A percentile compares a stretch with the other conserved stretches of the same genome.
Conservation (phyloP, 2,329 filamentous ascomycete genomes). For the Diplodia seriata region DNA sequence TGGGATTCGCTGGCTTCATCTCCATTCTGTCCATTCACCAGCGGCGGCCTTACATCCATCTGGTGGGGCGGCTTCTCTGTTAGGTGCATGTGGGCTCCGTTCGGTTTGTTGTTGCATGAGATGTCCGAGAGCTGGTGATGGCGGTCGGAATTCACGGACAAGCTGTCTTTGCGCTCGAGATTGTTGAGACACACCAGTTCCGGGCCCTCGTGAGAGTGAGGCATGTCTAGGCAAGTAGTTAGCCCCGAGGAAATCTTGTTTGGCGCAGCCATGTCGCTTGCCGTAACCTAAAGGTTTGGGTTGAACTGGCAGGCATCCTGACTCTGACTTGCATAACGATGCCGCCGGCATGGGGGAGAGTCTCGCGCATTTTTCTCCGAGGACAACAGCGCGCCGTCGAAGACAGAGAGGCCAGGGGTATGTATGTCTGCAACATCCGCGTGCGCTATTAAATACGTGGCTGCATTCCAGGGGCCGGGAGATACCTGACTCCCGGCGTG, state of each 20-base stretch:
- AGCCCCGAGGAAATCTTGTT: not conserved
- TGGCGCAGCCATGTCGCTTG: not conserved
- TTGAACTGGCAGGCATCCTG: not conserved
- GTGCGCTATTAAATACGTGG: slow-evolving; percentile 14
- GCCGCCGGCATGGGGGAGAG: not conserved
- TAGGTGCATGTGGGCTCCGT: too few species aligned
- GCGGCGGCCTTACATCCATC: not conserved
- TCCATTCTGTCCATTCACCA: not conserved
- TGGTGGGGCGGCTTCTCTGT: not conserved
- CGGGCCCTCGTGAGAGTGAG: not conserved
- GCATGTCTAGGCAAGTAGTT: not conserved
- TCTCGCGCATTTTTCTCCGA: not conserved
- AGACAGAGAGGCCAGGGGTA: not conserved
- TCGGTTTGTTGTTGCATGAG: too few species aligned
- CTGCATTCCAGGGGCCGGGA: slow-evolving; percentile 5
- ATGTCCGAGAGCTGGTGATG: not conserved
- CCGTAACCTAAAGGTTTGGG: not conserved
- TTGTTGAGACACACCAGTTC: not conserved
- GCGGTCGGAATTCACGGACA: not conserved
- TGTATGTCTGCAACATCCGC: not conserved
- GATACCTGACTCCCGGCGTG: not conserved
- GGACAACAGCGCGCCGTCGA: not conserved
- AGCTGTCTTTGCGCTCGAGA: not conserved
- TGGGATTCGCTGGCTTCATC: not conserved
- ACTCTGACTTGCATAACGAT: not conserved